Percentiles rank a stretch among this genome's conserved stretches.
phyloP scores from a whole-genome alignment of 2,329 filamentous ascomycete genomes.

The Cladophialophora bantiana region DNA sequence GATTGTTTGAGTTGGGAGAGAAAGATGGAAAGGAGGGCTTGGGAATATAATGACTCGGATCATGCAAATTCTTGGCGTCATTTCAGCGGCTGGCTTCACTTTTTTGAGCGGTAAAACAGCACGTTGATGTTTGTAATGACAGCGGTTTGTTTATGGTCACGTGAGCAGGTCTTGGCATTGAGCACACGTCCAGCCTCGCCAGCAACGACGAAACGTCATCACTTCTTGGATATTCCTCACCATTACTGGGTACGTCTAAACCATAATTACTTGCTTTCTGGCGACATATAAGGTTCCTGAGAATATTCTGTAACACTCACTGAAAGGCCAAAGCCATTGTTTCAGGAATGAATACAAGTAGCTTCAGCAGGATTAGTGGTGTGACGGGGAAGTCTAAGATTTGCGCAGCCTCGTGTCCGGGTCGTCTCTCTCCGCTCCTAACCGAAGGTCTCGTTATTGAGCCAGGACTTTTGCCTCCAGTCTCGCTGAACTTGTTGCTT shows the following conservation, averaged over 20 bases:
- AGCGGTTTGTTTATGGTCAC: not conserved
- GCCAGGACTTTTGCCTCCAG: not conserved
- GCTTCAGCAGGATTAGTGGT: not conserved
- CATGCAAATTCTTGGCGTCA: not conserved
- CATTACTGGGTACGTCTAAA: not conserved
- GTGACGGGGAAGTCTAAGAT: not conserved
- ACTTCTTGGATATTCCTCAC: not conserved
- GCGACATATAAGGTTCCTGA: not conserved
- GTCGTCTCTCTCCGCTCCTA: not conserved
- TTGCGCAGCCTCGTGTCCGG: not conserved
- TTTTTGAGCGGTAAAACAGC: not conserved
- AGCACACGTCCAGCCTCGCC: not conserved
- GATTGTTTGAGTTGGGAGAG: no score
- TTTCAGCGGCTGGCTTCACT: not conserved
- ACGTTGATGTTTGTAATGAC: not conserved
- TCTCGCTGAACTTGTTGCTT: not conserved
- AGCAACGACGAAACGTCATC: no score
- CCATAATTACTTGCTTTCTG: not conserved
- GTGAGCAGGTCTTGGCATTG: not conserved
- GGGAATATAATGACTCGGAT: not conserved
- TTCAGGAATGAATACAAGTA: not conserved
- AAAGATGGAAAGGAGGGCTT: not conserved
- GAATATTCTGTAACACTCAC: no score
- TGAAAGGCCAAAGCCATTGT: not conserved
- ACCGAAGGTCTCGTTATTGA: not conserved